Evolutionary conservation across 169 alveolate species (phyloP).

Genomic region (Theileria sp.): DNA sequence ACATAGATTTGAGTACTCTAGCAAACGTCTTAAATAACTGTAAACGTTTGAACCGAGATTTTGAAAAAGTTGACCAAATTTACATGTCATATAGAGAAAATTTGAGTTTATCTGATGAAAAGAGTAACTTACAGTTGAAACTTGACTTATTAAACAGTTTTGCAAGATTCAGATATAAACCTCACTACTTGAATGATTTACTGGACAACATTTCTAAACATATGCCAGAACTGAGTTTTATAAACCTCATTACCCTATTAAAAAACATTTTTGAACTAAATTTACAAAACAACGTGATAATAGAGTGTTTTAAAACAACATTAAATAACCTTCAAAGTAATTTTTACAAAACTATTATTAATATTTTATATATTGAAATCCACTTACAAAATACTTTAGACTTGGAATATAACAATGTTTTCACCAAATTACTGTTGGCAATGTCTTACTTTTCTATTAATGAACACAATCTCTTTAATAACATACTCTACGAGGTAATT

Average conservation of each 20-base stretch:
- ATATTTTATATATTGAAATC: neutral
- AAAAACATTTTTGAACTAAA: neutral
- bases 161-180: slow-evolving; percentile 15
- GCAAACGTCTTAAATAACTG: neutral
- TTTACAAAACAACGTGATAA: neutral
- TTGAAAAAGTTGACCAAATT: neutral
- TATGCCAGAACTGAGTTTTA: neutral
- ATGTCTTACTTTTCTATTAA: slow-evolving; percentile 1
- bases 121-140: neutral
- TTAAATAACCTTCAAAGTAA: neutral
- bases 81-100: neutral
- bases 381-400: neutral
- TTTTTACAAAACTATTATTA: neutral
- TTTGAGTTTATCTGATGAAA: neutral
- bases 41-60: slow-evolving; percentile 3
- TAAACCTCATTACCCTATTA: neutral
- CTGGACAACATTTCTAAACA: neutral
- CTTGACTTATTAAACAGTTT: slow-evolving; percentile 9
- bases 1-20: neutral
- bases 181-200: neutral
- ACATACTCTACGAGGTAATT: slow-evolving; percentile 5
- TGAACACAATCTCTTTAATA: slow-evolving; percentile 2
- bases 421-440: neutral
- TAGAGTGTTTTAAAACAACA: neutral
- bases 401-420: neutral